Base-by-base conservation (phyloP, 2,329 filamentous ascomycete species). In the Didymella pomorum region DNA sequence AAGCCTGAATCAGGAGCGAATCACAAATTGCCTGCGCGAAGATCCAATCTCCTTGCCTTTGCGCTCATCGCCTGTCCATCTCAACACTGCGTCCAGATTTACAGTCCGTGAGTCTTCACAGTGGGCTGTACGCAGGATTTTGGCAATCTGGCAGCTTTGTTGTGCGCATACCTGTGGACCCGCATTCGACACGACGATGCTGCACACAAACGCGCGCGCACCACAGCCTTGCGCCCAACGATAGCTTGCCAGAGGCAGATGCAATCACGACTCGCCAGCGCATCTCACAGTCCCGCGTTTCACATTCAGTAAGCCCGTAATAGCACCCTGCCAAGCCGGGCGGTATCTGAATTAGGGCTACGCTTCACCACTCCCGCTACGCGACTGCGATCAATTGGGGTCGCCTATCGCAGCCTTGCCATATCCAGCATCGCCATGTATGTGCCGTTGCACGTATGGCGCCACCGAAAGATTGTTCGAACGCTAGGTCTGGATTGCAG, bases 291-390 rank as follows among this genome's bases (percentile, higher is more conserved):
- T 48, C n/a, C 28, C 52, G 29, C 26, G 37, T 56, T 44, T 52
- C 37, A 50, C 25, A 39, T 28, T 20, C 28, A 44, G 18, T 48
- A 28, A 51, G 43, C 21, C 60, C 55, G 50, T 42, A 45, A 41
- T 44, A 44, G 37, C 25, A 49, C 47, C 33, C 21, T 43, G 61
- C 64, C 62, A 68, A 67, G 61, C 20, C 60, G 62, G 61, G 26
- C 45, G 35, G 42, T 49, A 31, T 39, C 57, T 61, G 29, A 39
- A 62, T 60, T 31, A 46, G 52, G 62, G 37, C 39, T 45, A 46
- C 39, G 20, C 46, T 41, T 56, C 54, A 52, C 41, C 56, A 41
- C 48, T 62, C 33, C 56, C 56, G 56, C 52, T 56, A 46, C 57
- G 57, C 59, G 29, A 58, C 46, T 23, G 35, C 12, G 26, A 14